A percentile compares a stretch with the other conserved stretches of the same genome.
These are phyloP conservation scores for Bocquillonia castaneifolia DNA, from an alignment of 441 rosid species.

Conservation along the genomic window DNA sequence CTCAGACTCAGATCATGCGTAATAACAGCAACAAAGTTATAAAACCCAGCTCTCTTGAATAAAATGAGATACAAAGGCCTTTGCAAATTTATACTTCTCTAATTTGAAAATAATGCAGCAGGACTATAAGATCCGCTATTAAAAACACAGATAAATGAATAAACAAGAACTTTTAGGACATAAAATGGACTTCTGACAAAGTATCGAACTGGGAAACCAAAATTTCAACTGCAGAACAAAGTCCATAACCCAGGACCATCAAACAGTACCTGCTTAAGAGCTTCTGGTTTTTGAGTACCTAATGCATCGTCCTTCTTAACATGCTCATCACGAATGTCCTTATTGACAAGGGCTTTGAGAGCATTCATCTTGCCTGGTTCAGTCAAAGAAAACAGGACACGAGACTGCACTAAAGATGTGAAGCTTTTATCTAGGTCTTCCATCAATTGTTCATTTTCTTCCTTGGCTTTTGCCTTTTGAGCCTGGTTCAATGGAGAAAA, in stretches of 20 bases:
- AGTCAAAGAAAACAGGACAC: constrained; percentile 51
- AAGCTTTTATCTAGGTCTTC: constrained; percentile 72
- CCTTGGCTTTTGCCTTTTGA: constrained; percentile 79
- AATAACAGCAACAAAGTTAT: background rate
- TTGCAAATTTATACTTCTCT: constrained; percentile 5
- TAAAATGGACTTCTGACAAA: background rate
- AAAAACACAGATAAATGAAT: background rate
- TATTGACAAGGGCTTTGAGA: constrained; percentile 46
- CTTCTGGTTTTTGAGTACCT: constrained; percentile 26
- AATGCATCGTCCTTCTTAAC: constrained; percentile 28
- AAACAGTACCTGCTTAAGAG: constrained; percentile 37
- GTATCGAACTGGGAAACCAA: background rate
- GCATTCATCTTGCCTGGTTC: constrained; percentile 63
- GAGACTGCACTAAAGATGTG: constrained; percentile 58
- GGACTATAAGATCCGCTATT: background rate
- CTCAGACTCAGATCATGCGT: constrained; percentile 7
- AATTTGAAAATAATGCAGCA: constrained; percentile 6
- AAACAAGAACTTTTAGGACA: background rate
- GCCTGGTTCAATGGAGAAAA: constrained; percentile 41
- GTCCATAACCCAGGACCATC: constrained; percentile 11
- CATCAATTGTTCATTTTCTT: constrained; percentile 69
- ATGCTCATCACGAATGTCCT: constrained; percentile 36
- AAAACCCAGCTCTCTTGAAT: background rate
- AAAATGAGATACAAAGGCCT: constrained; percentile 1
- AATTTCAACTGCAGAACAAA: background rate